phyloP scores from a whole-genome alignment of 169 alveolate genomes.

The Neospora caninum region DNA sequence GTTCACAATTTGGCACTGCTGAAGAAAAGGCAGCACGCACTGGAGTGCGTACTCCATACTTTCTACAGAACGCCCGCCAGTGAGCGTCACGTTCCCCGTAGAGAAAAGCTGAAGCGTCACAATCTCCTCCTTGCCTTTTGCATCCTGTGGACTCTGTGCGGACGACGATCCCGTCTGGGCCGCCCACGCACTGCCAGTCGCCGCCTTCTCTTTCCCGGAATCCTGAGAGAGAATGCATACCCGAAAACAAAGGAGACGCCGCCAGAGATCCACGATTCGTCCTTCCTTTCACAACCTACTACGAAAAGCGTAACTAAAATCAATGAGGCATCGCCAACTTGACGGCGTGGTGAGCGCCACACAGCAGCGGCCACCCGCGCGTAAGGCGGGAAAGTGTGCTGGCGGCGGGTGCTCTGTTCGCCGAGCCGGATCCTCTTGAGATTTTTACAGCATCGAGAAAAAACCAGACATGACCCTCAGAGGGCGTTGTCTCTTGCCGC shows the following conservation, averaged over 20 bases:
- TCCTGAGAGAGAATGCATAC: slow-evolving; percentile 4
- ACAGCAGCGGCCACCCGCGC: too few relatives aligned
- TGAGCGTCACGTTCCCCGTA: slow-evolving; percentile 43
- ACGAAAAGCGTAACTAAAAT: too few relatives aligned
- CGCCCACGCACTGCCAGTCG: slow-evolving; percentile 19
- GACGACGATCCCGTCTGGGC: neutral
- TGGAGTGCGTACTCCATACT: slow-evolving; percentile 40
- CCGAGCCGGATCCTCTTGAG: too few relatives aligned
- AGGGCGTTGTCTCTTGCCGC: too few relatives aligned
- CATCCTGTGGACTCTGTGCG: neutral
- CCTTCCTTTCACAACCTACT: too few relatives aligned
- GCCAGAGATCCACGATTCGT: neutral
- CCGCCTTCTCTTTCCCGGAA: neutral
- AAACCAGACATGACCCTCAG: too few relatives aligned
- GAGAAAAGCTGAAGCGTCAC: slow-evolving; percentile 47
- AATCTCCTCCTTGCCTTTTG: slow-evolving; percentile 26
- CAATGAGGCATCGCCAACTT: too few relatives aligned
- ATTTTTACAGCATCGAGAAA: too few relatives aligned
- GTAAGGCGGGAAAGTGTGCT: too few relatives aligned
- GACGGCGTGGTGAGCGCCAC: too few relatives aligned
- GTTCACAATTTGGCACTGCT: slow-evolving; percentile 18
- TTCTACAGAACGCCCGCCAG: slow-evolving; percentile 40
- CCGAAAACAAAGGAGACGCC: neutral
- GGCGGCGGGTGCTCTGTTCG: too few relatives aligned
- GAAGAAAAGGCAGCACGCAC: slow-evolving; percentile 47